Evolutionary conservation across 306 rosid species (phyloP).

Genomic region (Casuarina cunninghamiana): DNA sequence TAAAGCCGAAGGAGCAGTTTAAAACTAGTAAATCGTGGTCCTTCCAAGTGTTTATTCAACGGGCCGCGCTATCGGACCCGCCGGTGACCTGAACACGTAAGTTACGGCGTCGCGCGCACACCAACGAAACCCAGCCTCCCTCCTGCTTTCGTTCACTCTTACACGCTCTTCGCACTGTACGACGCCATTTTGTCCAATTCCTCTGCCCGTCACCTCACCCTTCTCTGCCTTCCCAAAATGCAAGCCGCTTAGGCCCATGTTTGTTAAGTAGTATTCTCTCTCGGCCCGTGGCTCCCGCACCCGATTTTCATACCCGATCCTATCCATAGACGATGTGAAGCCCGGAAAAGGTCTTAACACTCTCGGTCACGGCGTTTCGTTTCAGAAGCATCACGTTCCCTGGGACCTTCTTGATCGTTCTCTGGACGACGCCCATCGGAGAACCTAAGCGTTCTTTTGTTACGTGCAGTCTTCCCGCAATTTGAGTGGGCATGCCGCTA

Average conservation of each 20-base stretch:
- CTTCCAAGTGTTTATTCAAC: slow-evolving; percentile 15
- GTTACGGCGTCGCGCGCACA: slow-evolving; percentile 65
- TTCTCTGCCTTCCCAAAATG: neutral
- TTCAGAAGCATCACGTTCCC: slow-evolving; percentile 51
- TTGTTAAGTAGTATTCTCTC: slow-evolving; percentile 36
- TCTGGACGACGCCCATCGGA: neutral
- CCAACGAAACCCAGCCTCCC: slow-evolving; percentile 53
- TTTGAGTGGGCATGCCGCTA: neutral
- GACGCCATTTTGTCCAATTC: neutral
- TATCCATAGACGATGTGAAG: slow-evolving; percentile 13
- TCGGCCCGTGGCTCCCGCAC: slow-evolving; percentile 38
- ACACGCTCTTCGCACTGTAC: slow-evolving; percentile 48
- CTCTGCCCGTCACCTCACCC: neutral
- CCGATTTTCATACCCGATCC: slow-evolving; percentile 40
- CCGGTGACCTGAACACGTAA: slow-evolving; percentile 53
- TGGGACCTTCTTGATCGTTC: slow-evolving; percentile 27
- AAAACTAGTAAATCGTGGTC: too few species aligned
- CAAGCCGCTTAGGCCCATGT: slow-evolving; percentile 26
- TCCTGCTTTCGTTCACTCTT: slow-evolving; percentile 29
- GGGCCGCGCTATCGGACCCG: slow-evolving; percentile 84
- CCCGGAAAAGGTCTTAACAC: slow-evolving; percentile 13
- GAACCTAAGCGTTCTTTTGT: neutral
- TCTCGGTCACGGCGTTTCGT: slow-evolving; percentile 29
- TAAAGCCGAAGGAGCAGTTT: too few species aligned
- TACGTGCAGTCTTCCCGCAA: slow-evolving; percentile 30